phyloP scores from a whole-genome alignment of 2,329 filamentous ascomycete species.

The Stemphylium vesicarium region DNA sequence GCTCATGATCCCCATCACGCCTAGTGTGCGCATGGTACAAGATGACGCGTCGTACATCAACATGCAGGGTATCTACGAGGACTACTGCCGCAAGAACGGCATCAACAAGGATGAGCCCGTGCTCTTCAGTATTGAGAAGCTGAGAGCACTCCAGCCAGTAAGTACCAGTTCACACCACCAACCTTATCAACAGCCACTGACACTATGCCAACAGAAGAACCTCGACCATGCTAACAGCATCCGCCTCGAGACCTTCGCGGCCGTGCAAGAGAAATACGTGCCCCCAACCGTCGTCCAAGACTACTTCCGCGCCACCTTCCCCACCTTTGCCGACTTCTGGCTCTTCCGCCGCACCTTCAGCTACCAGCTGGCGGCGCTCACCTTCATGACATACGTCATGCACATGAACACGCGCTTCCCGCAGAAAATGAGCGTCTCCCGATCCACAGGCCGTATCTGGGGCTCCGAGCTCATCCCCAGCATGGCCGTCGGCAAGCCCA shows the following conservation, averaged over 20 bases:
- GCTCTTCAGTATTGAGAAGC: conserved; percentile 93
- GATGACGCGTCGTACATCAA: conserved; percentile 95
- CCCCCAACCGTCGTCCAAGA: conserved; percentile 81
- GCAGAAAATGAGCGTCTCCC: conserved; percentile 91
- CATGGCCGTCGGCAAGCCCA: conserved; percentile 82
- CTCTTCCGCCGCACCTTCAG: conserved; percentile 96
- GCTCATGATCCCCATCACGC: conserved; percentile 92
- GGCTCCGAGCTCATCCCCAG: conserved; percentile 91
- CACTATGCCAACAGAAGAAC: conserved; percentile 60
- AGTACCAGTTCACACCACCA: conserved; percentile 10
- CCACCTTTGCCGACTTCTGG: conserved; percentile 94
- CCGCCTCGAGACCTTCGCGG: conserved; percentile 88
- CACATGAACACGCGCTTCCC: conserved; percentile 97
- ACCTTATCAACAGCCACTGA: conserved; percentile 3
- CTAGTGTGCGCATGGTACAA: conserved; percentile 92
- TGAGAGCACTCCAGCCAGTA: conserved; percentile 67
- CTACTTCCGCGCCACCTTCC: conserved; percentile 88
- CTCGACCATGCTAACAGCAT: conserved; percentile 74
- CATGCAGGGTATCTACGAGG: conserved; percentile 93
- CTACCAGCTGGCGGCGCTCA: conserved; percentile 91
- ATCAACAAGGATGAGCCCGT: conserved; percentile 95
- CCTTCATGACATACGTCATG: conserved; percentile 98
- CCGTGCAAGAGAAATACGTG: conserved; percentile 93
- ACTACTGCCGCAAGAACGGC: conserved; percentile 85
- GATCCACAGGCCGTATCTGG: conserved; percentile 88